Base-by-base conservation (phyloP, 1,139 yeast species). In the Pichia sp. region DNA sequence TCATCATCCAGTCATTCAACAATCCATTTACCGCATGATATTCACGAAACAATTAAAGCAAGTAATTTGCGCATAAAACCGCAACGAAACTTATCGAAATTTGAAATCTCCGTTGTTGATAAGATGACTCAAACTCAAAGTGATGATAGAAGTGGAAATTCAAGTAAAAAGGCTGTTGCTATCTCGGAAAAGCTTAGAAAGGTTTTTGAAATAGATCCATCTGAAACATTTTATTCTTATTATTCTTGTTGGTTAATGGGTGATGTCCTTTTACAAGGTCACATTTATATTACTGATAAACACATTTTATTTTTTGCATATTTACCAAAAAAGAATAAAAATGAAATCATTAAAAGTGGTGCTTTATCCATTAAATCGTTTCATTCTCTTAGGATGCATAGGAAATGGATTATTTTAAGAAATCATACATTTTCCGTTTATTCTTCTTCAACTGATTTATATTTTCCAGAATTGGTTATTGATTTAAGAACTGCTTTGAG, bases 191-290 rank as follows among this genome's bases (percentile, higher is more conserved):
- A 69, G 48, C 53, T 74, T 39, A 60, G 59, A 32, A 54, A 58
- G 3, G 64, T 66, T 2, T 74, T 74, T 49, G 63, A 62, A 4
- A 61, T 83, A 28, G 65, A 66, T 25, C 75, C 72, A 34, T 73
- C 73, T 41, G 89, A 83, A 54, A 63, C 65, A 31, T 74, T 82
- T 53, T 61, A 74, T 39, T 75, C 75, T 11, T 81, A 82, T 54
- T 85, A 74, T 59, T 76, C 84, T 6, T 80, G 89, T 34, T 90
- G 96, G 96, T 68, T 90, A 39, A 72, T 88, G 48, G 78, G 82
- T 53, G 95, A 87, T 58, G 94, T 90, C 1, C 68, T 90, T 36
- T 67, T 89, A 33, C 97, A 89, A 63, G 97, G 97, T 2, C 90
- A 86, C 58, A 64, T 88, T 18, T 86, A 86, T 58, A 66, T 90